Conservation (phyloP, 2,329 filamentous ascomycete genomes). For the Sporothrix phasma region DNA sequence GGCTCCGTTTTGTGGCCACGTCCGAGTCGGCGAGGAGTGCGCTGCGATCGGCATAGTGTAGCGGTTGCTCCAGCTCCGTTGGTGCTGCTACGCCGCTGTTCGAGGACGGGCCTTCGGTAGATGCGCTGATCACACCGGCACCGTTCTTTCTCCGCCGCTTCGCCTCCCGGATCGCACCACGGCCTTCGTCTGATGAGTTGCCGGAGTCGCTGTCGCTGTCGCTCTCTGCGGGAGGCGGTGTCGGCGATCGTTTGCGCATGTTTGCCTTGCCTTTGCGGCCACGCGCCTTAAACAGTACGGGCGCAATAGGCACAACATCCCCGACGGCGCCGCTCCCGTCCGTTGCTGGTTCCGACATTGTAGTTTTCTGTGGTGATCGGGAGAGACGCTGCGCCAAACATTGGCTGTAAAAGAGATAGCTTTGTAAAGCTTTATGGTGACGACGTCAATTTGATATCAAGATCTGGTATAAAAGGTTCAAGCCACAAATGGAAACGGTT, state of each 20-base stretch:
- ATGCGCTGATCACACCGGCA: slow-evolving; percentile 27
- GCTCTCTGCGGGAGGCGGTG: slow-evolving; percentile 58
- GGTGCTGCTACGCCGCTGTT: slow-evolving; percentile 13
- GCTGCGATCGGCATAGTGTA: slow-evolving; percentile 46
- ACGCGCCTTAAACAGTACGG: slow-evolving; percentile 75
- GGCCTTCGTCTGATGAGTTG: slow-evolving; percentile 60
- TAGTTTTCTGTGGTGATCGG: background rate
- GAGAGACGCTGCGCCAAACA: background rate
- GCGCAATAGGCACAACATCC: slow-evolving; percentile 20
- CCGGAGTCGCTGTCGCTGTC: slow-evolving; percentile 48
- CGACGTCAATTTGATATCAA: background rate
- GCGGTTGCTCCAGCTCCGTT: slow-evolving; percentile 29
- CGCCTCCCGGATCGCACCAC: slow-evolving; percentile 49
- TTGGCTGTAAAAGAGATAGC: background rate
- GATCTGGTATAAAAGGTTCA: background rate
- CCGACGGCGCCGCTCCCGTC: slow-evolving; percentile 19
- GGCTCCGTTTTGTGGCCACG: slow-evolving; percentile 79
- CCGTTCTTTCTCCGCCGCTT: slow-evolving; percentile 66
- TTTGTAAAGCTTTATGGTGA: background rate
- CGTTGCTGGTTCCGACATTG: slow-evolving; percentile 12
- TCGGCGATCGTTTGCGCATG: slow-evolving; percentile 69
- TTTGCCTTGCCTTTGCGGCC: slow-evolving; percentile 62
- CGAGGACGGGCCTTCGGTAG: slow-evolving; percentile 22
- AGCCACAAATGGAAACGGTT: slow-evolving; percentile 7
- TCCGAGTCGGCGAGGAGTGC: slow-evolving; percentile 57